Conservation (phyloP, 2,329 filamentous ascomycete species). For the Paraconiothyrium sp. region DNA sequence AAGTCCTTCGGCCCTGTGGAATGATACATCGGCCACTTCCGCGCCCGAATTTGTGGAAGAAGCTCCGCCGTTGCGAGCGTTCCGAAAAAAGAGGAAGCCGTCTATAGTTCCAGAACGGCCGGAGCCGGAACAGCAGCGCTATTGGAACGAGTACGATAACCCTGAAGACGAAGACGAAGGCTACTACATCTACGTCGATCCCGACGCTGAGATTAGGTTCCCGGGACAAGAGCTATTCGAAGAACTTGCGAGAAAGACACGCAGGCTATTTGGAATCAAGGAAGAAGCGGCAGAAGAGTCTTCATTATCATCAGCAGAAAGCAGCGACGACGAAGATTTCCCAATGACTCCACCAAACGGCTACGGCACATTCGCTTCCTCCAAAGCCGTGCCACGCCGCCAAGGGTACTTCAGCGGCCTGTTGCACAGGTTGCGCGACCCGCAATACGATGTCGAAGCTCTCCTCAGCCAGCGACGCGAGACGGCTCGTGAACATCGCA, state of each 20-base stretch:
- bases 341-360: slow-evolving; percentile 55
- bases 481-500: slow-evolving; percentile 57
- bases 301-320: slow-evolving; percentile 49
- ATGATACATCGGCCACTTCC: slow-evolving; percentile 47
- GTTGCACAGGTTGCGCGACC: slow-evolving; percentile 38
- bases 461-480: slow-evolving; percentile 21
- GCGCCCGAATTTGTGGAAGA: slow-evolving; percentile 49
- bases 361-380: slow-evolving; percentile 54
- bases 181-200: slow-evolving; percentile 79
- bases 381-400: slow-evolving; percentile 11
- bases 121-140: slow-evolving; percentile 52
- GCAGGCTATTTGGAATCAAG: slow-evolving; percentile 35
- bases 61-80: slow-evolving; percentile 52
- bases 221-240: slow-evolving; percentile 71
- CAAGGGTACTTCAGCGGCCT: slow-evolving; percentile 45
- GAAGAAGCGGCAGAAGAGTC: slow-evolving; percentile 34
- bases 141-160: slow-evolving; percentile 90
- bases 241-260: slow-evolving; percentile 39
- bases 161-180: slow-evolving; percentile 71
- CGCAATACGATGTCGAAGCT: slow-evolving; percentile 56
- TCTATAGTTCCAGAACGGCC: slow-evolving; percentile 33
- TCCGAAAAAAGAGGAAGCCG: slow-evolving; percentile 54
- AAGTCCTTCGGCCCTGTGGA: slow-evolving; percentile 38
- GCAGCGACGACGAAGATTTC: slow-evolving; percentile 59
- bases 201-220: slow-evolving; percentile 68